These are phyloP conservation scores for Discostella pseudostelligera DNA, from an alignment of 108 stramenopile genomes.

Conservation along the genomic window DNA sequence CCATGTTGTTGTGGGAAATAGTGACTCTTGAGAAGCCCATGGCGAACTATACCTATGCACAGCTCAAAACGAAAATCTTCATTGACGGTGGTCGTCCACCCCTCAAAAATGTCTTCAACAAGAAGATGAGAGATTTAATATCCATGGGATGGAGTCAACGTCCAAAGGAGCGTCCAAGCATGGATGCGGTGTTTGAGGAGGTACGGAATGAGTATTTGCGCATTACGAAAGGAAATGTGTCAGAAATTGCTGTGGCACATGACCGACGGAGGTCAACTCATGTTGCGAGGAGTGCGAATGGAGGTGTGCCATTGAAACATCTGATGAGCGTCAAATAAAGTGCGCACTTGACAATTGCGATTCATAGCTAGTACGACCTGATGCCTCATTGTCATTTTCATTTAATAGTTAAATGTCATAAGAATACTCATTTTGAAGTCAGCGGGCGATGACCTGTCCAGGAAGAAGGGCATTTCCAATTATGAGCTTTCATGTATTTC, in stretches of 20 bases:
- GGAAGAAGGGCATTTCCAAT: constrained; percentile 55
- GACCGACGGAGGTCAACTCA: constrained; percentile 34
- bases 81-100: constrained; percentile 23
- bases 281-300: constrained; percentile 5
- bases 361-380: no score
- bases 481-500: constrained; percentile 65
- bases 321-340: constrained; percentile 17
- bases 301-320: constrained; percentile 8
- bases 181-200: constrained; percentile 32
- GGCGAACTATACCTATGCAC: constrained; percentile 20
- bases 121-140: constrained; percentile 21
- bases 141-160: constrained; percentile 32
- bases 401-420: constrained; percentile 28
- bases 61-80: constrained; percentile 31
- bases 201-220: constrained; percentile 12
- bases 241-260: constrained; percentile 20
- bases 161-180: constrained; percentile 24
- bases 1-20: constrained; percentile 74
- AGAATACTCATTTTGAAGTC: constrained; percentile 50
- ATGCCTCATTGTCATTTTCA: constrained; percentile 15
- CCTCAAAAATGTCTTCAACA: constrained; percentile 19
- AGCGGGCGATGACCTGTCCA: constrained; percentile 84
- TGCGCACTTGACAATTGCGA: no score
- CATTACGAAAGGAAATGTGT: neutral
- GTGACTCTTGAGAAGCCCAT: constrained; percentile 49